These are phyloP conservation scores for Coemansia sp. DNA, from an alignment of 192 early-diverging fungal genomes.

Conservation along the genomic window DNA sequence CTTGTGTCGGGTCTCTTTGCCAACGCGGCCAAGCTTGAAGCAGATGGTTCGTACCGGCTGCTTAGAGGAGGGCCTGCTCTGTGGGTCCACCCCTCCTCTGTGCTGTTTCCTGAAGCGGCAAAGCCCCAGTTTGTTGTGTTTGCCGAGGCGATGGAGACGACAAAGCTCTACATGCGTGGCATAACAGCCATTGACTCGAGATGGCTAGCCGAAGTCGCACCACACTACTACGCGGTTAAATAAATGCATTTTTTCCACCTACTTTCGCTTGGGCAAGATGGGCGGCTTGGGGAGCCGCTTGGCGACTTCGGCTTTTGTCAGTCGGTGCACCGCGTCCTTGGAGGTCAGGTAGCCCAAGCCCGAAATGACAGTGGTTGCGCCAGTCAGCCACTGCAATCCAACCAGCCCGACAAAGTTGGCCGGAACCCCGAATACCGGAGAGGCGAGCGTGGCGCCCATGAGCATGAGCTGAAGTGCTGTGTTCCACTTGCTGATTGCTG, in stretches of 20 bases:
- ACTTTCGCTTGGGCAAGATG: constrained; percentile 27
- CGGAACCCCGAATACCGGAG: constrained; percentile 68
- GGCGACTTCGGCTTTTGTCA: constrained; percentile 52
- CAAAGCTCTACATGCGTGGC: constrained; percentile 82
- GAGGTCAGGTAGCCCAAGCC: constrained; percentile 71
- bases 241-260: not conserved
- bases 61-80: constrained; percentile 75
- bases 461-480: constrained; percentile 82
- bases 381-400: constrained; percentile 60
- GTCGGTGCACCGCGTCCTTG: constrained; percentile 69
- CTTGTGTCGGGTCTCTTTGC: constrained; percentile 89
- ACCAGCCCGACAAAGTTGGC: constrained; percentile 52
- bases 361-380: constrained; percentile 75
- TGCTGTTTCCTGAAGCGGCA: constrained; percentile 58
- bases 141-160: constrained; percentile 81
- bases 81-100: constrained; percentile 81
- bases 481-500: constrained; percentile 84
- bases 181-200: constrained; percentile 78
- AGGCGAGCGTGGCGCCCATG: constrained; percentile 71
- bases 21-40: constrained; percentile 75
- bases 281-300: constrained; percentile 43
- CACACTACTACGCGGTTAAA: constrained; percentile 64
- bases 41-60: constrained; percentile 79
- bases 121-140: constrained; percentile 84
- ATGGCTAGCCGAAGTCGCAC: constrained; percentile 73